Evolutionary conservation across 148 eudicot species (phyloP).

Genomic region (Hydrangea macrophylla): DNA sequence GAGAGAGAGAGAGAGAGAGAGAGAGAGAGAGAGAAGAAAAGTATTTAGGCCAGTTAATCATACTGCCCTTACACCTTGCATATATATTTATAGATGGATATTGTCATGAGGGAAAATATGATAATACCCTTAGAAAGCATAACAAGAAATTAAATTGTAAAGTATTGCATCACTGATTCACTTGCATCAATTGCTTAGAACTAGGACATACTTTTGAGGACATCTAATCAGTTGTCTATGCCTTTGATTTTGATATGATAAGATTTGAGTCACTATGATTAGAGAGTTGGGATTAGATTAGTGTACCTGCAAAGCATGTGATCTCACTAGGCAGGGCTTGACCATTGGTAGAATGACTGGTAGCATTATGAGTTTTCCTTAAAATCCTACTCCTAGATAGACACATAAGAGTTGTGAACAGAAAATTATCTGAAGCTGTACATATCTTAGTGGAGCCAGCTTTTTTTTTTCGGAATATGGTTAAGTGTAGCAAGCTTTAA

Average conservation of each 20-base stretch:
- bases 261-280: not conserved
- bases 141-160: no score
- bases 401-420: no score
- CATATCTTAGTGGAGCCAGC: not conserved
- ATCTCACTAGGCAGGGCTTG: conserved; percentile 14
- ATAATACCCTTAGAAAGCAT: no score
- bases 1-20: no score
- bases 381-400: not conserved
- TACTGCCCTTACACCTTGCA: no score
- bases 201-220: not conserved
- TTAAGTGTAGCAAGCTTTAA: not conserved
- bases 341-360: not conserved
- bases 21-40: no score
- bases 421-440: not conserved
- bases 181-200: not conserved
- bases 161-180: not conserved
- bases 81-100: no score
- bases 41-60: no score
- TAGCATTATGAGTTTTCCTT: not conserved
- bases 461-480: no score
- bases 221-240: not conserved
- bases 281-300: not conserved
- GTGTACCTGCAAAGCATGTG: conserved; percentile 5
- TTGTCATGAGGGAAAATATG: no score
- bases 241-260: not conserved